Conservation (phyloP, 129 eudicot genomes). For the Tanacetum coccineum region DNA sequence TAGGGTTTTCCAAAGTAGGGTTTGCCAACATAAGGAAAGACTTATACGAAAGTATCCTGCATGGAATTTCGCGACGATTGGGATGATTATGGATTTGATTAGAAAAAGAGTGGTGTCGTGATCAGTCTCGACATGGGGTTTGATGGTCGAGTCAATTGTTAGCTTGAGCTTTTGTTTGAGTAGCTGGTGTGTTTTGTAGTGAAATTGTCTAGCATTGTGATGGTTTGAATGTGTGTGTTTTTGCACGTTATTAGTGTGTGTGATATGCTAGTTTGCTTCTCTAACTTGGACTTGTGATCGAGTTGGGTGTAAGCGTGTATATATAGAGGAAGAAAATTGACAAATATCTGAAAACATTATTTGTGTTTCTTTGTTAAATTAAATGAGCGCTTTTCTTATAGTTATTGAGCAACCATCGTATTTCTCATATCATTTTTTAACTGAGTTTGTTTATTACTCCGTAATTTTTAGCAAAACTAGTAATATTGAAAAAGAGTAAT, state of each 20-base stretch:
- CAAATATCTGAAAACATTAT: background rate
- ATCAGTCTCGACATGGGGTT: background rate
- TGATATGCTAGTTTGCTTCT: constrained; percentile 19
- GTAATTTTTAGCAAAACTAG: too few relatives aligned
- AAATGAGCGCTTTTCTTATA: too few relatives aligned
- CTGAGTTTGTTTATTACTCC: too few relatives aligned
- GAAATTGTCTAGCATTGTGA: constrained; percentile 11
- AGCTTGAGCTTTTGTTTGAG: constrained; percentile 24
- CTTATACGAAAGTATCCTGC: constrained; percentile 74
- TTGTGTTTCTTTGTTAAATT: too few relatives aligned
- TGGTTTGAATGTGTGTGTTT: background rate
- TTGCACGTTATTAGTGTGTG: background rate
- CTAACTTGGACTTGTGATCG: background rate
- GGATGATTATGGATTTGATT: constrained; percentile 15
- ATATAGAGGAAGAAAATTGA: constrained; percentile 14
- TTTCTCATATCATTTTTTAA: too few relatives aligned
- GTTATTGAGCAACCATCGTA: too few relatives aligned
- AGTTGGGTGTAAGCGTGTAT: background rate
- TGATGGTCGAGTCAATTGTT: constrained; percentile 18
- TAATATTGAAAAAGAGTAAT: too few relatives aligned
- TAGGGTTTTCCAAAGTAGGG: constrained; percentile 59
- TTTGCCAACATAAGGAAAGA: constrained; percentile 56
- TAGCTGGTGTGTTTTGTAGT: constrained; percentile 3
- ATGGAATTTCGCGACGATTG: constrained; percentile 42
- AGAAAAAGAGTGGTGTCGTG: background rate